Percentiles rank a stretch among this genome's conserved stretches.
Evolutionary conservation across 768 basidiomycete species (phyloP).

Genomic region (Boletus huronensis): DNA sequence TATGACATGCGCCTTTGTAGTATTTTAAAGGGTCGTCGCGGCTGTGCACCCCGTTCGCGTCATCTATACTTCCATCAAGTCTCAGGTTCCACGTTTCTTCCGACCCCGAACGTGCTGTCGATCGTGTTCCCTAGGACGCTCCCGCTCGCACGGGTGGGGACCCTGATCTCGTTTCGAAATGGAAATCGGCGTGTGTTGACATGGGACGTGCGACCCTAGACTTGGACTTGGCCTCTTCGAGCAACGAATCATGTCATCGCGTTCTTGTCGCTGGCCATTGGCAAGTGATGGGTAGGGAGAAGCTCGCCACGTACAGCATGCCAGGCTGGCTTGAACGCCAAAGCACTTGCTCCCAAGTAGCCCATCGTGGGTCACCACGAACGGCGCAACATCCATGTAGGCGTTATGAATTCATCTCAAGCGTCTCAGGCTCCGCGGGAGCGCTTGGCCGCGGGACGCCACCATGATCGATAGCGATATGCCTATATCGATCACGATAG

Average conservation of each 20-base stretch:
- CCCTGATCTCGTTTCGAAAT: conserved; percentile 17
- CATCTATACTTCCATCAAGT: neutral
- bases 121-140: conserved; percentile 1
- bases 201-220: conserved; percentile 3
- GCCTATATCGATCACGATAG: conserved; percentile 7
- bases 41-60: conserved; percentile 6
- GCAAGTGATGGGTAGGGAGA: neutral
- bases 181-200: conserved; percentile 2
- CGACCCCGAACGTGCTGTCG: conserved; percentile 8
- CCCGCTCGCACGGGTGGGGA: conserved; percentile 12
- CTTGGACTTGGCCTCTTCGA: neutral
- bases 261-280: neutral
- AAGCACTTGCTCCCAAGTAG: neutral
- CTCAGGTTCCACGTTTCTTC: neutral
- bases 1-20: neutral
- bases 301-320: conserved; percentile 3
- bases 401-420: conserved; percentile 9
- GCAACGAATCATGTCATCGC: neutral
- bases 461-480: conserved; percentile 3
- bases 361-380: neutral
- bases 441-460: conserved; percentile 15
- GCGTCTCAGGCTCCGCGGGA: neutral
- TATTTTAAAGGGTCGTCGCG: neutral
- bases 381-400: neutral
- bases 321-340: neutral